phyloP scores from a whole-genome alignment of 2,329 filamentous ascomycete species.

The Epichloe gansuensis region DNA sequence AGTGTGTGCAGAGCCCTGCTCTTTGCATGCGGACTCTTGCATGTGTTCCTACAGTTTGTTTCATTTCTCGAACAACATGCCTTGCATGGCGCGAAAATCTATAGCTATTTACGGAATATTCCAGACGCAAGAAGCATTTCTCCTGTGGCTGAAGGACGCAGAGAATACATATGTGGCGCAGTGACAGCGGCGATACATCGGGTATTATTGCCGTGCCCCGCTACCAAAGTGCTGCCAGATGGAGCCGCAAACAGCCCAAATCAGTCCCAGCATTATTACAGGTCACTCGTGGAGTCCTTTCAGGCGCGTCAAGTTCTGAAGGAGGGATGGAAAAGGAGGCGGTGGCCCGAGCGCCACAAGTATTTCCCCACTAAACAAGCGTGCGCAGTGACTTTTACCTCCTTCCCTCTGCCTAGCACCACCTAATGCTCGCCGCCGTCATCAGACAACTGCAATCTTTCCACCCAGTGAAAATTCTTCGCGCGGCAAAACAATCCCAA shows the following conservation, averaged over 20 bases:
- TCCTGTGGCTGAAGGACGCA: no score
- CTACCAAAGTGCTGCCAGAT: neutral
- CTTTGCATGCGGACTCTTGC: no score
- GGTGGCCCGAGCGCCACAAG: constrained; percentile 18
- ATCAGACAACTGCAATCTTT: constrained; percentile 9
- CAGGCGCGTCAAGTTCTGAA: constrained; percentile 7
- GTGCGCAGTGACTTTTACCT: constrained; percentile 8
- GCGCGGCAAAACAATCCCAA: constrained; percentile 42
- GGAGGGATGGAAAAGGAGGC: constrained; percentile 19
- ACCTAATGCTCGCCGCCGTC: constrained; percentile 2
- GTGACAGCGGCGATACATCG: no score
- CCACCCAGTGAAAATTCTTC: constrained; percentile 40
- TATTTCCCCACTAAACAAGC: constrained; percentile 14
- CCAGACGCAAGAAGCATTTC: no score
- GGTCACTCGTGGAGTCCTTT: neutral
- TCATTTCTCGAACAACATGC: no score
- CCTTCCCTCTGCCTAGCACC: constrained; percentile 8
- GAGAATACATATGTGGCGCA: no score
- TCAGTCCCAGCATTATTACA: neutral
- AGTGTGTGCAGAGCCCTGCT: no score
- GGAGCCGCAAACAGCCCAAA: neutral
- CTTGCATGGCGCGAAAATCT: no score
- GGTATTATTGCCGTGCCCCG: no score
- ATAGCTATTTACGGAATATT: no score
- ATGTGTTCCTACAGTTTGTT: no score